Base-by-base conservation (phyloP, 306 rosid genomes). In the Phaseolus lunatus region DNA sequence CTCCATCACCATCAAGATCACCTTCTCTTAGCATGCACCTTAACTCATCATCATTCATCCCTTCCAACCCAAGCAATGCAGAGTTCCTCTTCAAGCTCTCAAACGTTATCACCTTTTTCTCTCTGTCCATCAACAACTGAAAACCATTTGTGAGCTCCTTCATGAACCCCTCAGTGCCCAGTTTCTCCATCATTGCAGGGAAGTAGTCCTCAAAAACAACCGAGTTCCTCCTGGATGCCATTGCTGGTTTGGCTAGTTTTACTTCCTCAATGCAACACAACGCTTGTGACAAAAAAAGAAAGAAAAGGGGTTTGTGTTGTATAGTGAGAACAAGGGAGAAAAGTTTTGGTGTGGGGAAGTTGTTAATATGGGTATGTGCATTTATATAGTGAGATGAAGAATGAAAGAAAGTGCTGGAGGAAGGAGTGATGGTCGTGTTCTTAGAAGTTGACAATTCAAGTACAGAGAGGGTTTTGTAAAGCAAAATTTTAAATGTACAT, bases 31-130 rank as follows among this genome's bases (percentile, higher is more conserved):
- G 77, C 98, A 92, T 92, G 65, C 87, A 79, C 86, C 27, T 78
- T 20, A 90, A 37, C 74, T 94, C 98, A 3, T 92, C 96, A 12
- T 89, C 93, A 7, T 84, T 84, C 90, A 91, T 84, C 8, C 87
- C 93, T 20, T 90, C 80, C 83, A 94, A 65, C 15, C 97, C 98
- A 29, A 94, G 87, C 86, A 86, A 59, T 2, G 90, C 89, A 5
- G 96, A 76, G 86, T 92, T 92, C 70, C 2, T 81, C 91, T 89
- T 94, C 88, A 94, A 86, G 91, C 96, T 91, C 86, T 91, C 89
- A 57, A 85, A 85, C 0, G 98, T 94, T 56, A 94, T 91, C 83
- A 83, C 78, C 3, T 82, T 87, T 57, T 84, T 92, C 72, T 87
- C 90, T 31, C 31, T 71, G 75, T 94, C 97, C 89, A 83, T 87